Evolutionary conservation across 2,329 filamentous ascomycete genomes (phyloP), one percentile per base, ranked within the genome.

Genomic region (Tolypocladium capitatum): DNA sequence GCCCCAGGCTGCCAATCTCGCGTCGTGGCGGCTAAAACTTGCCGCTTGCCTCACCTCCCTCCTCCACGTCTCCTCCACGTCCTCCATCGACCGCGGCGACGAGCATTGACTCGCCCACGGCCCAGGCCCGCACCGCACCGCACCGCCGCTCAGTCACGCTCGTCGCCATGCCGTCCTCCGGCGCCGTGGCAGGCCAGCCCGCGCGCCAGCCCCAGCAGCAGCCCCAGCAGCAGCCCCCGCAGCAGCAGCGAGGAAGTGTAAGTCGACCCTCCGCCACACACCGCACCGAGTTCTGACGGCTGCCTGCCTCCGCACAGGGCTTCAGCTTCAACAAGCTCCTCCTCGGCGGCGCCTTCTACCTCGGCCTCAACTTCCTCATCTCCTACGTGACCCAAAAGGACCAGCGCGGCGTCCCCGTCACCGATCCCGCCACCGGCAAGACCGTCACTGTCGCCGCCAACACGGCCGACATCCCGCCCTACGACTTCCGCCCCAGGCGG

Each of bases 401-500:
- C 48, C 67, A 70, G 51, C 64, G 67, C 43, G 71, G 68, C 45
- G 69, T 73, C 46, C 65, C 70, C 31, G 67, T 70, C 20, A 70
- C 70, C 56, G 70, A 76, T 49, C 70, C 76, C 48, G 55, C 56
- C 24, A 64, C 68, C 20, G 79, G 78, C 49, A 70, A 75, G 43
- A 55, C 68, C 16, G 68, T 81, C 53, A 69, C 70, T 51, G 72
- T 80, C 21, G 70, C 76, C 41, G 67, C 69, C 46, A 78, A 76
- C 56, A 70, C 69, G 30, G 74, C 68, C 45, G 68, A 68, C 20
- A 80, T 87, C 47, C 81, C 83, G 28, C 67, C 80, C 18, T 89
- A 81, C 61, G 70, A 73, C 47, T 70, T 82, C 51, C 78, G 84
- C 46, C 82, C 84, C n/a, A 65, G 71, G 51, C 62, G 65, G 50